Evolutionary conservation across 257 asterid species (phyloP), one percentile per base, ranked within the genome.

Genomic region (Fraxinus quadrangulata): DNA sequence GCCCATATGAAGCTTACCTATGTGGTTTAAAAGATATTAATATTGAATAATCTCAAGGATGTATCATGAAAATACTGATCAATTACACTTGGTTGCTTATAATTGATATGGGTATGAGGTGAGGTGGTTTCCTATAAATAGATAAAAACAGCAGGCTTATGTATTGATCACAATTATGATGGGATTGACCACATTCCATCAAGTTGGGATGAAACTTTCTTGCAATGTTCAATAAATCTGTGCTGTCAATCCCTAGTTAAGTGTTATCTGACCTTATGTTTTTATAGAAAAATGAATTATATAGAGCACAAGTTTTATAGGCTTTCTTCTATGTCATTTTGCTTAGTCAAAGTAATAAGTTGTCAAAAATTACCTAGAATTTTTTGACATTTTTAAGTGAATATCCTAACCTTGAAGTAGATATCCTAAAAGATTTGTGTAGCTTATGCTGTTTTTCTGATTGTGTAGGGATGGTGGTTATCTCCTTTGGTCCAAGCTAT

Each of bases 401-500:
- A n/a, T 42, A 76, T 47, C 30, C 21, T 71, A 28, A 31, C 47
- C 68, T 70, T 77, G 73, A 30, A 51, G 11, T 49, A 30, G 49
- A 65, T 45, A 42, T 59, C 40, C 54, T 54, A 26, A 40, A 63
- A 65, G 37, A 59, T 56, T n/a, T 71, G 51, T 40, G 79, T 70
- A 77, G 76, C 36, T 74, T 75, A 19, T 33, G n/a, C 17, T n/a
- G 1, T 72, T 72, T 28, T 67, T 73, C 45, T 75, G 21, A 61
- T 81, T 84, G 70, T 37, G 79, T 67, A 96, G 99, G 99, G 51
- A 83, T 96, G 83, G 88, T 86, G 72, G 97, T 96, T 74, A 79
- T 96, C 73, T 90, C 98, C 39, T 96, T 93, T 82, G 98, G 99
- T 70, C 98, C 98, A 10, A 92, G 98, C 89, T 93, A 93, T 88